Percentiles rank a stretch among this genome's conserved stretches.
Conservation (phyloP, 2,329 filamentous ascomycete genomes). For the Exophiala phaeomuriformis region DNA sequence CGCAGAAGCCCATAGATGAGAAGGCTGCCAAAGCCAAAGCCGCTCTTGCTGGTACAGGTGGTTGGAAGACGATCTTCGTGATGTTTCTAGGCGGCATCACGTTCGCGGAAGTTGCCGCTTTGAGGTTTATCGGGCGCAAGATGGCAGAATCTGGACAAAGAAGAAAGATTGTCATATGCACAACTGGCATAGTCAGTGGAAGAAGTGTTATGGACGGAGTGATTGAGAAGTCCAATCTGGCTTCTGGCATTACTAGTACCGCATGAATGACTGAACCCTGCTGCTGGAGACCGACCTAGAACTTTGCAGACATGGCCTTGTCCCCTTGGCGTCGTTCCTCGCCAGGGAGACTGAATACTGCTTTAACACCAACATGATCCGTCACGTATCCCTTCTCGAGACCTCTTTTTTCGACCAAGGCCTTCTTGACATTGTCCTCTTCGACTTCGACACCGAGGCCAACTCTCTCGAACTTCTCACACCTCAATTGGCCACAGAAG, state of each 20-base stretch:
- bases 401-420: constrained; percentile 19
- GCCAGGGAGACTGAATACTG: constrained; percentile 17
- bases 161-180: constrained; percentile 82
- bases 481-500: constrained; percentile 45
- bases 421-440: constrained; percentile 23
- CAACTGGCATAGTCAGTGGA: constrained; percentile 84
- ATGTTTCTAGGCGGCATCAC: constrained; percentile 97
- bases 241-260: constrained; percentile 15
- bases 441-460: constrained; percentile 41
- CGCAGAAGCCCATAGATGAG: constrained; percentile 77
- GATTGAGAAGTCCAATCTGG: constrained; percentile 53
- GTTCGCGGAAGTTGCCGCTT: constrained; percentile 88
- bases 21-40: constrained; percentile 82
- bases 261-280: background rate
- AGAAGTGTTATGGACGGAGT: constrained; percentile 81
- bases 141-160: constrained; percentile 58
- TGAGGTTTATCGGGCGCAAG: constrained; percentile 81
- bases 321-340: background rate
- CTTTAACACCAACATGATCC: constrained; percentile 26
- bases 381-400: constrained; percentile 26
- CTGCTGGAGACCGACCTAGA: background rate
- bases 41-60: constrained; percentile 66
- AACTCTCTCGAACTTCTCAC: constrained; percentile 41
- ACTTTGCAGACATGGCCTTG: background rate
- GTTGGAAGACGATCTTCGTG: constrained; percentile 83